Conservation (phyloP, 192 early-diverging fungal genomes). For the Spizellomyces punctatus region DNA sequence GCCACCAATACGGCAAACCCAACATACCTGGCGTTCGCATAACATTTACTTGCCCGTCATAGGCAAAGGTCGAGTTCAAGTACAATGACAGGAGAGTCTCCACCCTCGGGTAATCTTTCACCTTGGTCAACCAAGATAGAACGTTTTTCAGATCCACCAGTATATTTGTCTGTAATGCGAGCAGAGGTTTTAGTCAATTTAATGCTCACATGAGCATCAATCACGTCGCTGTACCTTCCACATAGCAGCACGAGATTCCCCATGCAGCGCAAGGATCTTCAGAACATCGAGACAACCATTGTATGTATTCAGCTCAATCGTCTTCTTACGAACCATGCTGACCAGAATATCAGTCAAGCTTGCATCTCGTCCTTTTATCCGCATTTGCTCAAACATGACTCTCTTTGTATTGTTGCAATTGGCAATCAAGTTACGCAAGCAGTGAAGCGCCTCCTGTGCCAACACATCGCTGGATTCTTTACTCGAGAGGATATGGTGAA, state of each 20-base stretch:
- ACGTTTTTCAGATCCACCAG: background rate
- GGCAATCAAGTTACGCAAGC: slow-evolving; percentile 40
- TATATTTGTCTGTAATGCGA: slow-evolving; percentile 12
- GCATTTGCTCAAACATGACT: slow-evolving; percentile 1
- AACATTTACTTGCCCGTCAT: slow-evolving; percentile 31
- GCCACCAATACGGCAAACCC: background rate
- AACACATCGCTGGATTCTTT: slow-evolving; percentile 21
- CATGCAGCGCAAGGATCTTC: slow-evolving; percentile 31
- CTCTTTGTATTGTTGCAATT: slow-evolving; percentile 26
- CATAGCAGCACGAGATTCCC: slow-evolving; percentile 25
- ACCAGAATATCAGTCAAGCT: background rate
- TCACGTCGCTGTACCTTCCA: slow-evolving; percentile 35
- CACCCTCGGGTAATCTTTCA: slow-evolving; percentile 29
- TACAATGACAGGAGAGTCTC: slow-evolving; percentile 22
- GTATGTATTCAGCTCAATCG: slow-evolving; percentile 23
- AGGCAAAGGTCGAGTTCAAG: slow-evolving; percentile 16
- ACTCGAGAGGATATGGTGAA: background rate
- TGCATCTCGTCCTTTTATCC: background rate
- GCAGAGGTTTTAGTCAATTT: no score
- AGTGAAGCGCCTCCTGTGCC: slow-evolving; percentile 29
- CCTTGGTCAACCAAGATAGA: slow-evolving; percentile 17
- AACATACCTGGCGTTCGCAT: slow-evolving; percentile 31
- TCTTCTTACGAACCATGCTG: slow-evolving; percentile 8
- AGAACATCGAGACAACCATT: slow-evolving; percentile 22
- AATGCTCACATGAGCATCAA: background rate